Percentiles rank a stretch among this genome's conserved stretches.
Evolutionary conservation across 441 rosid genomes (phyloP).

Genomic region (Euphorbia celastroides): DNA sequence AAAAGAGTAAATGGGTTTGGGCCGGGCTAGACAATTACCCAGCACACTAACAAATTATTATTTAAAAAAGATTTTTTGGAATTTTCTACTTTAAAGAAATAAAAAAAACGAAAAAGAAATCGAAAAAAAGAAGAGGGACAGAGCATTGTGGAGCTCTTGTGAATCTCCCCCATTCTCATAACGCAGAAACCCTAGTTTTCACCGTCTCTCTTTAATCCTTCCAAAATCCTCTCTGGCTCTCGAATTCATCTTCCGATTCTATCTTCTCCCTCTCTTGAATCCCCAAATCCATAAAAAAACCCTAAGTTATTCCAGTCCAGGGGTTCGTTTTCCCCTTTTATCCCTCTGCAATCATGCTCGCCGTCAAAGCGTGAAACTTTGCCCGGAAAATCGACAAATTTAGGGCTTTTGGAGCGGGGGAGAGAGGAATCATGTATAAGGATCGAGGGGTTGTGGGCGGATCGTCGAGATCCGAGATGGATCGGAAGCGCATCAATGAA

Average conservation of each 20-base stretch:
- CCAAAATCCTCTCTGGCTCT: not conserved
- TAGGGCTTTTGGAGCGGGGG: not conserved
- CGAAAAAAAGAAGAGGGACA: conserved; percentile 18
- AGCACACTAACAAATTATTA: no score
- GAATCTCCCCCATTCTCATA: conserved; percentile 12
- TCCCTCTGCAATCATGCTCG: no score
- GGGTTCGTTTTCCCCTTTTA: conserved; percentile 6
- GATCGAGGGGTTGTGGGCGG: conserved; percentile 51
- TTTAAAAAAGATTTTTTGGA: no score
- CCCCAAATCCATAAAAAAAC: not conserved
- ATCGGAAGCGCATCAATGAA: conserved; percentile 76
- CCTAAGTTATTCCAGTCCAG: conserved; percentile 16
- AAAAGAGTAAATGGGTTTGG: no score
- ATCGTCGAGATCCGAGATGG: conserved; percentile 64
- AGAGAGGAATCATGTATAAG: conserved; percentile 41
- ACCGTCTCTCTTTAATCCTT: conserved; percentile 19
- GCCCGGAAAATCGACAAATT: not conserved
- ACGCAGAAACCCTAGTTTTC: conserved; percentile 34
- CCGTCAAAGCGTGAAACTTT: conserved; percentile 14
- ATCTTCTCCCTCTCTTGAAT: not conserved
- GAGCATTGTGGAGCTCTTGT: conserved; percentile 25
- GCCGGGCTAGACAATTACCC: no score
- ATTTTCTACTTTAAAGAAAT: not conserved
- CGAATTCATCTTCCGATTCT: not conserved
- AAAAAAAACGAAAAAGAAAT: not conserved